Conservation (phyloP, 805 yeast genomes). For the Hanseniaspora taiwanica region DNA sequence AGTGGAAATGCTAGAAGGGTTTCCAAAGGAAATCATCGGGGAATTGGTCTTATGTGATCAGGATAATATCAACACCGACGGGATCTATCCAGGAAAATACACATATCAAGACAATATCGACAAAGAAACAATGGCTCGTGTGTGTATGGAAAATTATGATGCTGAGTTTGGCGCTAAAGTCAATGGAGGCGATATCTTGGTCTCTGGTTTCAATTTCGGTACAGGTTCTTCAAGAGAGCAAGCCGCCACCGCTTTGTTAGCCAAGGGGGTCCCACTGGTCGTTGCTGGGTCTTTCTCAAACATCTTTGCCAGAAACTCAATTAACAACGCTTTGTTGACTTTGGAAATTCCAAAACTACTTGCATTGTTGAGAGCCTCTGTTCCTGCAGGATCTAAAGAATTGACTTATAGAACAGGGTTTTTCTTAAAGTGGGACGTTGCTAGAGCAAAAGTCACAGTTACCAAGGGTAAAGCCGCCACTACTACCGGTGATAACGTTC, state of each 20-base stretch:
- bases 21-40: slow-evolving; percentile 81
- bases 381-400: slow-evolving; percentile 35
- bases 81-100: slow-evolving; percentile 97
- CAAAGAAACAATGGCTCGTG: slow-evolving; percentile 93
- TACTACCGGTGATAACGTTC: slow-evolving; percentile 32
- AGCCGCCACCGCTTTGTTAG: slow-evolving; percentile 96
- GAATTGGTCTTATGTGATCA: slow-evolving; percentile 94
- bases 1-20: slow-evolving; percentile 76
- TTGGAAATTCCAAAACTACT: slow-evolving; percentile 86
- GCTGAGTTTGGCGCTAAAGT: slow-evolving; percentile 74
- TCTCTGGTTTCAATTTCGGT: slow-evolving; percentile 92
- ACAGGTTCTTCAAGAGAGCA: slow-evolving; percentile 98
- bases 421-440: slow-evolving; percentile 86
- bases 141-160: slow-evolving; percentile 98
- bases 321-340: slow-evolving; percentile 89
- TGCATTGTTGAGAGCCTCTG: slow-evolving; percentile 41
- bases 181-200: slow-evolving; percentile 74
- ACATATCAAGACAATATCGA: slow-evolving; percentile 97
- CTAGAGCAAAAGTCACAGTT: slow-evolving; percentile 68
- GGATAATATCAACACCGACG: slow-evolving; percentile 94
- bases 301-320: slow-evolving; percentile 89
- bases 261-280: slow-evolving; percentile 82
- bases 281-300: slow-evolving; percentile 97
- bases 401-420: slow-evolving; percentile 92
- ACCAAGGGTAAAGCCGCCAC: too few relatives aligned